Evolutionary conservation across 2,329 filamentous ascomycete genomes (phyloP).

Genomic region (Claviceps maximensis): DNA sequence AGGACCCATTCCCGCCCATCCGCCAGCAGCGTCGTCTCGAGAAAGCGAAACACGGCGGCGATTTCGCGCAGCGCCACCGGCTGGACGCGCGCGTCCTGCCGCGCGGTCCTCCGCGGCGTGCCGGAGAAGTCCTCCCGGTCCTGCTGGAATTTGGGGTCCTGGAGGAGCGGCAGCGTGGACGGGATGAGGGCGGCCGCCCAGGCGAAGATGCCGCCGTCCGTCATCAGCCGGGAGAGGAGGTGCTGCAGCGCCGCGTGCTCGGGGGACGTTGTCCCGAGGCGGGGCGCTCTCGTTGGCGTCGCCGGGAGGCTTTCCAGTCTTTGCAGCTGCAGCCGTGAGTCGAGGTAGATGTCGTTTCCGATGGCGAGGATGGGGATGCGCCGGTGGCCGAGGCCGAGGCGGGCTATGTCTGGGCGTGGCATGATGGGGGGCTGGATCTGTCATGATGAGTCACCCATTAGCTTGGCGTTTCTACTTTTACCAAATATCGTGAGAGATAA

Average conservation of each 20-base stretch:
- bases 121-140: slow-evolving; percentile 36
- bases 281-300: slow-evolving; percentile 29
- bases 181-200: slow-evolving; percentile 27
- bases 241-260: slow-evolving; percentile 35
- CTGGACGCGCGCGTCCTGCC: slow-evolving; percentile 9
- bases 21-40: slow-evolving; percentile 49
- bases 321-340: slow-evolving; percentile 53
- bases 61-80: slow-evolving; percentile 40
- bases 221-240: slow-evolving; percentile 42
- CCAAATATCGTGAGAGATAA: no score
- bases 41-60: slow-evolving; percentile 36
- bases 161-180: slow-evolving; percentile 35
- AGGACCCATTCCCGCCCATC: slow-evolving; percentile 57
- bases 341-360: slow-evolving; percentile 29
- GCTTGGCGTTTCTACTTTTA: no score
- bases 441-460: no score
- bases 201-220: slow-evolving; percentile 31
- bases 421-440: slow-evolving; percentile 53
- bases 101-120: slow-evolving; percentile 10
- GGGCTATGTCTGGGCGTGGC: slow-evolving; percentile 50
- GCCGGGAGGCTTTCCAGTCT: slow-evolving; percentile 42
- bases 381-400: slow-evolving; percentile 51
- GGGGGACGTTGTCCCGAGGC: slow-evolving; percentile 21
- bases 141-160: slow-evolving; percentile 43
- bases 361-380: slow-evolving; percentile 45